Conservation (phyloP, 2,329 filamentous ascomycete species). For the Cercospora sp. region DNA sequence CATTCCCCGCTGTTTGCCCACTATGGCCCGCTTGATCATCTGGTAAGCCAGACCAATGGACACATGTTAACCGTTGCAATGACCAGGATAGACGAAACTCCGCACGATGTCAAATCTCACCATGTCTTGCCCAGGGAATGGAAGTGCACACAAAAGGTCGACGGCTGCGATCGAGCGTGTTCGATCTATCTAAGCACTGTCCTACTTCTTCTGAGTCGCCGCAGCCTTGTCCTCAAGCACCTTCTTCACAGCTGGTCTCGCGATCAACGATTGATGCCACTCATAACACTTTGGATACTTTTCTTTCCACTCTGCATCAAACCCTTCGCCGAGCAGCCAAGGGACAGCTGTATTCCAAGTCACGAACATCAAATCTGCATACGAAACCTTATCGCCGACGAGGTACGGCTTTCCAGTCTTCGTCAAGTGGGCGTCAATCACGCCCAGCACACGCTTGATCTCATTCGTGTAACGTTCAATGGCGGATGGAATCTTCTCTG, state of each 20-base stretch:
- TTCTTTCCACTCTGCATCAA: slow-evolving; percentile 30
- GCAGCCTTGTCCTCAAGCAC: slow-evolving; percentile 30
- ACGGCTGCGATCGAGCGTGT: not conserved
- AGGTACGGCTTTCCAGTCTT: slow-evolving; percentile 42
- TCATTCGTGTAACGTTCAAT: slow-evolving; percentile 50
- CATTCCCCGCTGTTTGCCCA: too few relatives aligned
- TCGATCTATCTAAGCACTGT: not conserved
- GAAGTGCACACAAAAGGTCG: not conserved
- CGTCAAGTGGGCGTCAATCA: slow-evolving; percentile 45
- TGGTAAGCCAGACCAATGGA: too few relatives aligned
- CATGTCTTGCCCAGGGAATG: not conserved
- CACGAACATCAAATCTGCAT: slow-evolving; percentile 46
- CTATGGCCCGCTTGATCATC: too few relatives aligned
- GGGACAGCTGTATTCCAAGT: slow-evolving; percentile 37
- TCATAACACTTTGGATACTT: slow-evolving; percentile 32
- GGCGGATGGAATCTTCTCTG: slow-evolving; percentile 41
- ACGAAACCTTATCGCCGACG: slow-evolving; percentile 47
- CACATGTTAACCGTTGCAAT: too few relatives aligned
- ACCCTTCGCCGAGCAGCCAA: slow-evolving; percentile 28
- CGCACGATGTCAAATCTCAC: too few relatives aligned
- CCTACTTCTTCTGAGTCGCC: slow-evolving; percentile 17
- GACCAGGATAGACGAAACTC: too few relatives aligned
- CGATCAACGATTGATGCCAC: slow-evolving; percentile 35
- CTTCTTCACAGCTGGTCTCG: slow-evolving; percentile 36
- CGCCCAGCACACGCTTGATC: slow-evolving; percentile 47